Base-by-base conservation (phyloP, 768 basidiomycete species). In the Coprinopsis marcescibilis region DNA sequence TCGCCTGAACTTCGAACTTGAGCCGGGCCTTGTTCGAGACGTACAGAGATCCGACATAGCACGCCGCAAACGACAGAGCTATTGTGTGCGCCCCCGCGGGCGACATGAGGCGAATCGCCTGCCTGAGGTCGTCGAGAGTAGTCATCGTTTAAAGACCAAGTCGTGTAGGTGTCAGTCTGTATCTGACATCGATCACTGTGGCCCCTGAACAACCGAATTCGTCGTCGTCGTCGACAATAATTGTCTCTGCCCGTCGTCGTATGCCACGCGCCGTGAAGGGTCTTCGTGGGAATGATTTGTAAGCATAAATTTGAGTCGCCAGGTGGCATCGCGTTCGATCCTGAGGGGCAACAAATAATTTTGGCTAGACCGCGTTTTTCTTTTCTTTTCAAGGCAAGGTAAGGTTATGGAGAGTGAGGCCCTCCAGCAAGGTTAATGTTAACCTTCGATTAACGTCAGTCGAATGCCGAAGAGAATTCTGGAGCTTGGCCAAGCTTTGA, bases 21-120 rank as follows among this genome's bases (percentile, higher is more conserved):
- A 83, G 68, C 34, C 86, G 74, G 10, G 80, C 71, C 52, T 75
- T 69, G 59, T 80, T 85, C 25, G 75, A 81, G 48, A 89, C 56
- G 65, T 95, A 95, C 30, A 95, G 71, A 4, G 85, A 86, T 11
- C 85, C 88, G 43, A 96, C 90, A 56, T 94, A 96, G 43, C 73
- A 72, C 17, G 66, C 49, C 2, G 79, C 80, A 56, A 91, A 80
- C 40, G 74, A 57, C 4, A 77, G 60, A 1, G 85, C 79, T 14
- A 85, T 63, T 1, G 70, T 37, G 53, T 86, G 81, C 1, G 58
- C 46, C 20, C 57, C 63, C 1, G 27, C 30, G 2, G 33, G 24
- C 2, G 48, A 23, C 33, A 48, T 44, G 10, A 17, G 35, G 19
- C 29, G 29, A 32, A 32, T 8, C 8, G 29, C 29, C 8, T n/a